Conservation (phyloP, 768 basidiomycete genomes). For the Suillus luteus region DNA sequence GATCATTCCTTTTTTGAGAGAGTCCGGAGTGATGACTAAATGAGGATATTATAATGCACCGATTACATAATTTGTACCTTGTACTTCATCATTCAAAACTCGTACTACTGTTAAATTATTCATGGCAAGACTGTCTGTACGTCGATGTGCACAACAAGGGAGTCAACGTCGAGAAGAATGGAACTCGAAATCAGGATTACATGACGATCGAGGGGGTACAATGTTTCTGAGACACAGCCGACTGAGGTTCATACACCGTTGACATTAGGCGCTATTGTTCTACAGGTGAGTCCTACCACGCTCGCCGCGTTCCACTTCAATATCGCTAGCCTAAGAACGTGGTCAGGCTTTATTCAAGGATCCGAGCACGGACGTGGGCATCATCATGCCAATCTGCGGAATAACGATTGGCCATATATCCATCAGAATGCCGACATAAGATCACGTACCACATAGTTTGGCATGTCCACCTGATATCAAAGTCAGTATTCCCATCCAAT, state of each 20-base stretch:
- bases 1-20: conserved; percentile 4
- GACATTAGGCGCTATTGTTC: not conserved
- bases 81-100: not conserved
- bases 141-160: no score
- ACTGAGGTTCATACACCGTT: not conserved
- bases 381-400: conserved; percentile 57
- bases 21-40: not conserved
- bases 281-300: not conserved
- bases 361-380: conserved; percentile 46
- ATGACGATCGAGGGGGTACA: not conserved
- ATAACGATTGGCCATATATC: not conserved
- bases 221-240: not conserved
- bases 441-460: conserved; percentile 57
- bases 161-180: no score
- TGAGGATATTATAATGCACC: not conserved
- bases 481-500: conserved; percentile 6
- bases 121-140: not conserved
- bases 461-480: conserved; percentile 56
- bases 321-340: not conserved
- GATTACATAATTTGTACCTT: not conserved
- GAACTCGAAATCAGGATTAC: not conserved
- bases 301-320: not conserved
- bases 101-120: not conserved
- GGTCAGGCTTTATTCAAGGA: not conserved
- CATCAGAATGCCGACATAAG: not conserved